phyloP scores from a whole-genome alignment of 768 basidiomycete genomes.

The Hebeloma cylindrosporum region DNA sequence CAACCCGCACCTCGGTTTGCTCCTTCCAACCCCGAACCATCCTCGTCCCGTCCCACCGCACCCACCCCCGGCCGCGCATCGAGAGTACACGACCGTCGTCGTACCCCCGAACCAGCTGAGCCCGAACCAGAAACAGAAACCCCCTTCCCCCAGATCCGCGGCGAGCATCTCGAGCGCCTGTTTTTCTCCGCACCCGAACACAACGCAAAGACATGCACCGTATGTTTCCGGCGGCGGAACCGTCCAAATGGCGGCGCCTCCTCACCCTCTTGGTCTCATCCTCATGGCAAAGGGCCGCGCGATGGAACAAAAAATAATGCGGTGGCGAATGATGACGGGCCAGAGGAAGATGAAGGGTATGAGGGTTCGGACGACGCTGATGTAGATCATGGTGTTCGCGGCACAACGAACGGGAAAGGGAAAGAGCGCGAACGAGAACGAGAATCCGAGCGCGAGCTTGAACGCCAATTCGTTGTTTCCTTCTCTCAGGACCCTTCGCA shows the following conservation, averaged over 20 bases:
- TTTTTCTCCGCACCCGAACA: slow-evolving; percentile 84
- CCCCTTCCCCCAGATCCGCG: slow-evolving; percentile 84
- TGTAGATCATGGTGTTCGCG: slow-evolving; percentile 13
- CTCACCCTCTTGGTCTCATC: slow-evolving; percentile 15
- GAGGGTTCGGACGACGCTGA: slow-evolving; percentile 42
- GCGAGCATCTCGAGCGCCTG: slow-evolving; percentile 70
- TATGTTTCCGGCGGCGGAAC: slow-evolving; percentile 55
- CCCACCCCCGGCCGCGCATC: slow-evolving; percentile 37
- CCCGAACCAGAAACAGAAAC: slow-evolving; percentile 35
- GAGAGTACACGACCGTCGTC: slow-evolving; percentile 12
- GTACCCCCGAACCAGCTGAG: slow-evolving; percentile 9
- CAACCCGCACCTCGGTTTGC: neutral
- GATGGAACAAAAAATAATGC: no score
- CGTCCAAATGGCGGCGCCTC: slow-evolving; percentile 8
- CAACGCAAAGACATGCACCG: slow-evolving; percentile 64
- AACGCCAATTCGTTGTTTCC: slow-evolving; percentile 9
- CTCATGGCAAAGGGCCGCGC: slow-evolving; percentile 4
- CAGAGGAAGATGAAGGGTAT: slow-evolving; percentile 50
- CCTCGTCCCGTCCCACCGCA: slow-evolving; percentile 31
- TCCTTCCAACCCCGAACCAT: slow-evolving; percentile 8
- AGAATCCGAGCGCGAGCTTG: no score
- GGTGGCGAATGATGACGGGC: slow-evolving; percentile 12
- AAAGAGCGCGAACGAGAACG: slow-evolving; percentile 35
- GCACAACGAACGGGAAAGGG: slow-evolving; percentile 21
- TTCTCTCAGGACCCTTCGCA: slow-evolving; percentile 28